These are phyloP conservation scores for Botryotinia calthae DNA, from an alignment of 2,329 filamentous ascomycete genomes.

Conservation along the genomic window DNA sequence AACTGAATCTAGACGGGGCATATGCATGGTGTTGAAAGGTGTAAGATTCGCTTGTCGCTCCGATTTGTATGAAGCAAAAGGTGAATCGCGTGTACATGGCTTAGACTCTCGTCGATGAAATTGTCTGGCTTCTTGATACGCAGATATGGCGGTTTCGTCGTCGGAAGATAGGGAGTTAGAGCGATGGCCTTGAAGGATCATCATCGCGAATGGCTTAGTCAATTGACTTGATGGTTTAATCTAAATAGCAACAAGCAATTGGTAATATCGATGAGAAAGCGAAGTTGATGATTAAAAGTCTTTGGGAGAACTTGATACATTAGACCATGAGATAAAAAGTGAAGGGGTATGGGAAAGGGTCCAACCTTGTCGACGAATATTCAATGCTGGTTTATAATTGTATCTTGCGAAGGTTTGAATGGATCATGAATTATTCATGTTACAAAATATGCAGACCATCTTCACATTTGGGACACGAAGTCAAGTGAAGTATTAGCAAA, in stretches of 20 bases:
- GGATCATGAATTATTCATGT: not conserved
- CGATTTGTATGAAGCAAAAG: not conserved
- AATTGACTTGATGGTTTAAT: not conserved
- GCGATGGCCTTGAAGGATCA: conserved; percentile 16
- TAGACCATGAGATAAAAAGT: not conserved
- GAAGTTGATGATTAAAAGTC: not conserved
- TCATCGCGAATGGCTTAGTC: not conserved
- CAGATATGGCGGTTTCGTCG: not conserved
- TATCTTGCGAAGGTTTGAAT: not conserved
- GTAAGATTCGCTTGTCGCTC: not conserved
- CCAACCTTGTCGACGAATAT: not conserved
- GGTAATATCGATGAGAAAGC: no score
- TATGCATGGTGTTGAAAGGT: conserved; percentile 14
- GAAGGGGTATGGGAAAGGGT: not conserved
- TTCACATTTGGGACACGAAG: not conserved
- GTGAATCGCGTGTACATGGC: not conserved
- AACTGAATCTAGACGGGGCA: conserved; percentile 5
- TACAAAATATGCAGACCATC: not conserved
- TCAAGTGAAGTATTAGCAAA: not conserved
- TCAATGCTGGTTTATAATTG: not conserved
- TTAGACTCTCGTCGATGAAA: not conserved
- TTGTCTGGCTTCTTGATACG: not conserved
- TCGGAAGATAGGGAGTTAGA: conserved; percentile 5
- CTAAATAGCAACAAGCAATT: not conserved
- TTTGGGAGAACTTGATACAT: not conserved